phyloP scores from a whole-genome alignment of 2,329 filamentous ascomycete species.

The Aspergillaceae sp. region DNA sequence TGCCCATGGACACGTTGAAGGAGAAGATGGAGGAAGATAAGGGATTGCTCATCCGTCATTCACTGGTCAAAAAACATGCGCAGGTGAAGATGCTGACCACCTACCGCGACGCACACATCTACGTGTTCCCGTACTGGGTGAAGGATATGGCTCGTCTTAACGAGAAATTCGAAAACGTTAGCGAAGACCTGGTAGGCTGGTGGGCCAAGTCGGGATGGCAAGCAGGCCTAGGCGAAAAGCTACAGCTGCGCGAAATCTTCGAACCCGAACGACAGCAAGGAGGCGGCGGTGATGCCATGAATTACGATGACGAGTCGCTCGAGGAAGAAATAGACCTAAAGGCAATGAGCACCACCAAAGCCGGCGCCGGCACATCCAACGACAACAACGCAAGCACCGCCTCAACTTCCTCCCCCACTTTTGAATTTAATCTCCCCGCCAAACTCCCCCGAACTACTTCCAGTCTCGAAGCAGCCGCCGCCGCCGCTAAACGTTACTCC shows the following conservation, averaged over 20 bases:
- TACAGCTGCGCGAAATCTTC: conserved; percentile 62
- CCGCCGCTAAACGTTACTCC: conserved; percentile 5
- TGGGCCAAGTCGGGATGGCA: conserved; percentile 96
- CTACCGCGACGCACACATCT: conserved; percentile 86
- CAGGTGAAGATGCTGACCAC: conserved; percentile 71
- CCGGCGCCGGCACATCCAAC: conserved; percentile 14
- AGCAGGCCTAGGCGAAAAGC: conserved; percentile 65
- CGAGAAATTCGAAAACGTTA: conserved; percentile 74
- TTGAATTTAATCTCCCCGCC: conserved; percentile 1
- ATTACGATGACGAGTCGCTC: conserved; percentile 32
- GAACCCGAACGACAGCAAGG: conserved; percentile 36
- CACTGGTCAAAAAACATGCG: conserved; percentile 64
- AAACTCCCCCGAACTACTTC: conserved; percentile 1
- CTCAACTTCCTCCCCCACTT: conserved; percentile 18
- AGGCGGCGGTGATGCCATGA: conserved; percentile 32
- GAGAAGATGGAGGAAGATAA: conserved; percentile 71
- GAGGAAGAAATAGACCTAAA: conserved; percentile 50
- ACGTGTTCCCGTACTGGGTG: conserved; percentile 87
- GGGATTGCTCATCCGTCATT: conserved; percentile 59
- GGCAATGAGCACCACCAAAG: conserved; percentile 46
- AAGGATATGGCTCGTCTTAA: conserved; percentile 74
- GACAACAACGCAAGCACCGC: conserved; percentile 8
- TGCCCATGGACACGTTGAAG: conserved; percentile 81
- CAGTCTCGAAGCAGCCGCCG: neutral
- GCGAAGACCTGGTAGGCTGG: conserved; percentile 87